Evolutionary conservation across 2,329 filamentous ascomycete genomes (phyloP).

Genomic region (Colletotrichum sidae): DNA sequence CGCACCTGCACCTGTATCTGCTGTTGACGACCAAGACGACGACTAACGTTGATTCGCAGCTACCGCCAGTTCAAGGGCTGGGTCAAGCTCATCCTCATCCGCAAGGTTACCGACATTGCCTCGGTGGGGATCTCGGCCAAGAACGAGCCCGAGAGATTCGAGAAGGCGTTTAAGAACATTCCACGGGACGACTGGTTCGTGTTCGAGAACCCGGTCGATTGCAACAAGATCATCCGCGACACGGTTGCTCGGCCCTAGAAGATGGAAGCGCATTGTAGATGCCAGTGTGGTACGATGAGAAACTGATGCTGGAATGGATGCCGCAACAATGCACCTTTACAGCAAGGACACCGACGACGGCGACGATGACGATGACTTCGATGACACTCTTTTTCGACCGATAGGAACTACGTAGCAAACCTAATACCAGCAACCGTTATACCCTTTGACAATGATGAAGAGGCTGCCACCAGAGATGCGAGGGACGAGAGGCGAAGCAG

Average conservation of each 20-base stretch:
- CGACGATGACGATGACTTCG: constrained; percentile 1
- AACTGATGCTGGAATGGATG: not conserved
- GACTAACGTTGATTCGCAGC: constrained; percentile 44
- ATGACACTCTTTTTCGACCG: not conserved
- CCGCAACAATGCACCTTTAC: too few relatives aligned
- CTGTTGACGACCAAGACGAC: too few relatives aligned
- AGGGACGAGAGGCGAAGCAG: too few relatives aligned
- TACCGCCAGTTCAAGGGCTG: constrained; percentile 77
- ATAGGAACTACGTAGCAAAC: constrained; percentile 15
- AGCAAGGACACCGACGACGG: too few relatives aligned
- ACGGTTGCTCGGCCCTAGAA: constrained; percentile 37
- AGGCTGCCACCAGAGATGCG: too few relatives aligned
- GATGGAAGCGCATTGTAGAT: not conserved
- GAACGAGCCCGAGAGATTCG: constrained; percentile 80
- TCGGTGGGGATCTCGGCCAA: constrained; percentile 77
- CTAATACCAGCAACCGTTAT: constrained; percentile 1
- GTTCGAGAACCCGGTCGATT: constrained; percentile 82
- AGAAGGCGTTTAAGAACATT: constrained; percentile 82
- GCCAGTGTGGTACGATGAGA: not conserved
- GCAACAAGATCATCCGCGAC: constrained; percentile 53
- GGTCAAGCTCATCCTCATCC: constrained; percentile 86
- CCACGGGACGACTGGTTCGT: constrained; percentile 81
- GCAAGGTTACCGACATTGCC: constrained; percentile 82
- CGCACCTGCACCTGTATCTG: too few relatives aligned
- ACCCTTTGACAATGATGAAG: not conserved